These are phyloP conservation scores for Spongiforma sp. DNA, from an alignment of 1,284 basidiomycete genomes.

Conservation along the genomic window DNA sequence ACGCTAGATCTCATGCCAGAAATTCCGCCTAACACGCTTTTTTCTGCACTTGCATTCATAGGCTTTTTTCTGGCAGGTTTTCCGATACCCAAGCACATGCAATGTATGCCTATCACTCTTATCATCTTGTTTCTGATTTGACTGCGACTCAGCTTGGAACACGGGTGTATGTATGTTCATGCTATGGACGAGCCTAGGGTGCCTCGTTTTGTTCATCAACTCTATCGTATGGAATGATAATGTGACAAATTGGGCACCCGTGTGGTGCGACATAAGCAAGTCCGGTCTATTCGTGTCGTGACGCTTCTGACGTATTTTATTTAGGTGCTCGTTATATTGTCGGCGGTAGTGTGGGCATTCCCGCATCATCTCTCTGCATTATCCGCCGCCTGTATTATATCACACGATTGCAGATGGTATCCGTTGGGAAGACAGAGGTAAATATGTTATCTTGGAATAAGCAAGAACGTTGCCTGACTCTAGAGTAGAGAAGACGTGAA, in stretches of 20 bases:
- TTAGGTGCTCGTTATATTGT: slow-evolving; percentile 24
- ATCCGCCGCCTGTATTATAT: slow-evolving; percentile 42
- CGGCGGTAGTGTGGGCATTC: slow-evolving; percentile 43
- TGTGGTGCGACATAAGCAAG: slow-evolving; percentile 77
- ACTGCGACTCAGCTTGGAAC: slow-evolving; percentile 49
- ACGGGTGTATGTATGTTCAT: slow-evolving; percentile 62
- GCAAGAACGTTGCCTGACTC: background rate
- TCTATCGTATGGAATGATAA: slow-evolving; percentile 61
- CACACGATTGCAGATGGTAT: slow-evolving; percentile 4
- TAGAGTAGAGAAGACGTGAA: slow-evolving; percentile 13
- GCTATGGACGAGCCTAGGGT: slow-evolving; percentile 59
- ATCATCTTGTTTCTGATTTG: slow-evolving; percentile 9
- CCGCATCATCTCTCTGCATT: slow-evolving; percentile 49
- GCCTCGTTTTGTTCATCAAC: slow-evolving; percentile 58
- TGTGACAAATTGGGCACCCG: slow-evolving; percentile 45
- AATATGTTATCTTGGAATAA: background rate
- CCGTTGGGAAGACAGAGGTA: slow-evolving; percentile 10
- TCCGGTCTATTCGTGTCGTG: background rate
- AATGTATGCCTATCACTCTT: background rate
- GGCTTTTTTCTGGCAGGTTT: slow-evolving; percentile 42
- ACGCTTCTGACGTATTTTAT: background rate
- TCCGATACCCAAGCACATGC: slow-evolving; percentile 51
- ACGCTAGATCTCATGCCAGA: too few species aligned
- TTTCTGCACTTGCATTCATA: slow-evolving; percentile 43
- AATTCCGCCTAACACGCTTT: slow-evolving; percentile 34